Conservation (phyloP, 257 asterid genomes). For the Salvia splendens region DNA sequence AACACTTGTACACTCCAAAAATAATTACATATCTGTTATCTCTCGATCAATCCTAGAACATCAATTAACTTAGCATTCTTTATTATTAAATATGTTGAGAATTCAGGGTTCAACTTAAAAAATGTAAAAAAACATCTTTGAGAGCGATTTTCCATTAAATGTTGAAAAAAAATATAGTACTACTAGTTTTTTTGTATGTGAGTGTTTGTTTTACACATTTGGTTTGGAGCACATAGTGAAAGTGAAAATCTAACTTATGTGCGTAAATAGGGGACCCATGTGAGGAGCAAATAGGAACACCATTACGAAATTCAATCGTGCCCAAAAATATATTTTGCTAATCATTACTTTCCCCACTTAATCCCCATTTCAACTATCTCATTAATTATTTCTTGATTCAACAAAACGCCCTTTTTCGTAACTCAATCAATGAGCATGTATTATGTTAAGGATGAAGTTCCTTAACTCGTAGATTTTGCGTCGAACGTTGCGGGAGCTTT, state of each 20-base stretch:
- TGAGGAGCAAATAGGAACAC: conserved; percentile 47
- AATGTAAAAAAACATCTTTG: no score
- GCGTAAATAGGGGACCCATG: conserved; percentile 41
- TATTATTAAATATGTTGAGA: no score
- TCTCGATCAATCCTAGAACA: no score
- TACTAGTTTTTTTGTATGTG: not conserved
- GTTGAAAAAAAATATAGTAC: no score
- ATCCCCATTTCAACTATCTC: conserved; percentile 30
- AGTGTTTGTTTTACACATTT: not conserved
- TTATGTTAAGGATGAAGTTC: no score
- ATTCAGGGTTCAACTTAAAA: no score
- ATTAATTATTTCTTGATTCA: conserved; percentile 25
- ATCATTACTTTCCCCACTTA: conserved; percentile 53
- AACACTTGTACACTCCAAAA: not conserved
- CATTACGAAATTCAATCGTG: conserved; percentile 37
- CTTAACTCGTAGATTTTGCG: no score
- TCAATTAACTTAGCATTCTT: no score
- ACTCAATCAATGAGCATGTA: conserved; percentile 9
- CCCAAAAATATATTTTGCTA: conserved; percentile 36
- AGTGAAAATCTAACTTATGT: conserved; percentile 1
- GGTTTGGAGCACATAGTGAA: not conserved
- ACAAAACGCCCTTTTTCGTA: conserved; percentile 26
- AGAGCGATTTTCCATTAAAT: no score
- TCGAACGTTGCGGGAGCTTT: no score
- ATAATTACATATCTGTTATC: no score